phyloP scores from a whole-genome alignment of 441 rosid species.

The Monsonia emarginata region DNA sequence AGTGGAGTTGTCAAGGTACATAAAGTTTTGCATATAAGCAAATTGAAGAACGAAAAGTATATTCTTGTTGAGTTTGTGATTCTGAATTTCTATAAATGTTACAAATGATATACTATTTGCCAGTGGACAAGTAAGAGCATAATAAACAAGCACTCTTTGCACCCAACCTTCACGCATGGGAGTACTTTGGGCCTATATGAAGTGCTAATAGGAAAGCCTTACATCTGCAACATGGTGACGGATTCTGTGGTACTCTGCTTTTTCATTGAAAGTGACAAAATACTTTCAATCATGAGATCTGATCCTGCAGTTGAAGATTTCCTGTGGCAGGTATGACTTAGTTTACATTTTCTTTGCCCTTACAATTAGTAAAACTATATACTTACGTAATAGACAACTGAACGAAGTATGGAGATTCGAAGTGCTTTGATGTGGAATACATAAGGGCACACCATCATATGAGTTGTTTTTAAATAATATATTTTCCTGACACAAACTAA shows the following conservation, averaged over 20 bases:
- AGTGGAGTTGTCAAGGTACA: conserved; percentile 83
- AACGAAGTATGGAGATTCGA: neutral
- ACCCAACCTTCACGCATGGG: conserved; percentile 83
- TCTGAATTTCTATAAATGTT: conserved; percentile 1
- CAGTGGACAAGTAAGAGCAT: conserved; percentile 76
- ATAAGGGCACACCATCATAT: too few relatives aligned
- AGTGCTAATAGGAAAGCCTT: conserved; percentile 66
- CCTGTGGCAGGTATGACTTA: conserved; percentile 62
- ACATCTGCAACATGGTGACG: conserved; percentile 60
- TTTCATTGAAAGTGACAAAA: conserved; percentile 49
- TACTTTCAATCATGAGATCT: conserved; percentile 43
- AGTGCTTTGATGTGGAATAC: neutral
- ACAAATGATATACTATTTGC: conserved; percentile 23
- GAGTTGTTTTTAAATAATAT: too few relatives aligned
- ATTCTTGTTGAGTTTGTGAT: conserved; percentile 3
- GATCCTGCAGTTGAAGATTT: conserved; percentile 63
- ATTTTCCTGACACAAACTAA: too few relatives aligned
- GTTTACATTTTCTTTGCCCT: neutral
- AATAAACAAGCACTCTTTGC: conserved; percentile 61
- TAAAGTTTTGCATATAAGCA: neutral
- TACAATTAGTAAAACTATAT: neutral
- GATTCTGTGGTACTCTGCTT: conserved; percentile 72
- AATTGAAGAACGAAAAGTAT: conserved; percentile 10
- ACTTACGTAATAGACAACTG: neutral
- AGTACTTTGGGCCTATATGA: conserved; percentile 88